Evolutionary conservation across 371 early-diverging fungal species (phyloP), one percentile per base, ranked within the genome.

Genomic region (Choanephora cucurbitarum): DNA sequence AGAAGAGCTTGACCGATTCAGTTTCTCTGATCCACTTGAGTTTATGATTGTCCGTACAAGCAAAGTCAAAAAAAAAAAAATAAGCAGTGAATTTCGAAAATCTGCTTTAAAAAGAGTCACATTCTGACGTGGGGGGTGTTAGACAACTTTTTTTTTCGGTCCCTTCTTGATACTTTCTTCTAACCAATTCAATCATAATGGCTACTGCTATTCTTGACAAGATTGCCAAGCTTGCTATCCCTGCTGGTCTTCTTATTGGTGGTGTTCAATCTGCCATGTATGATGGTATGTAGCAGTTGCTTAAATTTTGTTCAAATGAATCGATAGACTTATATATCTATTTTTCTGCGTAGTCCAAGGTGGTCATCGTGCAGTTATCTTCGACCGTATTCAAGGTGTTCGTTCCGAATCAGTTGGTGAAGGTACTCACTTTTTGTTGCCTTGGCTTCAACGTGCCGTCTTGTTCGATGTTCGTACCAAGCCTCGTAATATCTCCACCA

Each of bases 361-460:
- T 69, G 99, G 99, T 56, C 82, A 95, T 62, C 84, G 98, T 45
- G 99, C 96, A 5, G 96, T 99, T 49, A 91, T 96, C 59, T 99
- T 97, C 75, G 97, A 97, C 70, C 91, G 99, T 67, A 57, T 95
- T 45, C 85, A 91, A 63, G 99, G 98, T 79, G 95, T 98, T 18
- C 86, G 90, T 71, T 76, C 80, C 52, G 71, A 70, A 15, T 88
- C 93, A 8, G 66, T 84, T 37, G 89, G 87, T 49, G 99, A 99
- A 64, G 99, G 99, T 47, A 99, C 98, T 31, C 99, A 99, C 76
- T 97, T 99, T 68, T 81, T 97, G 58, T 72, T 98, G 43, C 98
- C 98, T 34, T 95, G 96, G 94, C 80, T 94, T 53, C 86, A 88
- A 67, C 80, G 74, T 66, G 91, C 93, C 3, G 80, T 92, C 53